These are phyloP conservation scores for Daedalea quercina DNA, from an alignment of 768 basidiomycete genomes.

Conservation along the genomic window DNA sequence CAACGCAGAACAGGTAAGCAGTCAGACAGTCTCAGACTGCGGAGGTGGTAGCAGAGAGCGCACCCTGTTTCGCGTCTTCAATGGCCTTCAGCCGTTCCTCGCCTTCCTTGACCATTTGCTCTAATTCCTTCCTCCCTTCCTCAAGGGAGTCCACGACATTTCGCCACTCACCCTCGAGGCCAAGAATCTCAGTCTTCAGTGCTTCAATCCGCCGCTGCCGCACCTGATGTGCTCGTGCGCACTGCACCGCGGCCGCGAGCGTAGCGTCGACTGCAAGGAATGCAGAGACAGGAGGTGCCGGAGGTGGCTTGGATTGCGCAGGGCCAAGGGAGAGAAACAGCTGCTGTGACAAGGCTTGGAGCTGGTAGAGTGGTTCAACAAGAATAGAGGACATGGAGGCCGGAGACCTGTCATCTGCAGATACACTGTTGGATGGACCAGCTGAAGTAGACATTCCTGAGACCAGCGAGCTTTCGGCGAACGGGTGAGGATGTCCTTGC, in stretches of 20 bases:
- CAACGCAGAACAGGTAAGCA: background rate
- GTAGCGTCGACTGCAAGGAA: constrained; percentile 59
- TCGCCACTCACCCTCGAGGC: constrained; percentile 61
- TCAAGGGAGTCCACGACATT: constrained; percentile 61
- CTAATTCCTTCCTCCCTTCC: constrained; percentile 60
- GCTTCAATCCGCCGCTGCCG: constrained; percentile 70
- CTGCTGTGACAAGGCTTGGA: constrained; percentile 58
- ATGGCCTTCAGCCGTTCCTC: constrained; percentile 66
- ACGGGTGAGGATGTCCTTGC: no score
- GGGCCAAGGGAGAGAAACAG: constrained; percentile 74
- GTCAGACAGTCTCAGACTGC: no score
- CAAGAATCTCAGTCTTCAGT: constrained; percentile 64
- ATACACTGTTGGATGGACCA: no score
- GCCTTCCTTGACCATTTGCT: constrained; percentile 67
- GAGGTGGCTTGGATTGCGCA: constrained; percentile 53
- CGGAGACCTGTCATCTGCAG: constrained; percentile 1
- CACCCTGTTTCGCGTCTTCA: constrained; percentile 66
- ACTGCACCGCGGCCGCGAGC: constrained; percentile 57
- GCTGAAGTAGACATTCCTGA: no score
- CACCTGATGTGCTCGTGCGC: constrained; percentile 66
- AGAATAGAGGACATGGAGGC: constrained; percentile 57
- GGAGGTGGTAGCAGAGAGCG: constrained; percentile 8
- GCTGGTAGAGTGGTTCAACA: constrained; percentile 51
- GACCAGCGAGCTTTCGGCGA: no score
- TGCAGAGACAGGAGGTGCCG: constrained; percentile 46